phyloP scores from a whole-genome alignment of 306 rosid species.

The Cucumis cinereus region DNA sequence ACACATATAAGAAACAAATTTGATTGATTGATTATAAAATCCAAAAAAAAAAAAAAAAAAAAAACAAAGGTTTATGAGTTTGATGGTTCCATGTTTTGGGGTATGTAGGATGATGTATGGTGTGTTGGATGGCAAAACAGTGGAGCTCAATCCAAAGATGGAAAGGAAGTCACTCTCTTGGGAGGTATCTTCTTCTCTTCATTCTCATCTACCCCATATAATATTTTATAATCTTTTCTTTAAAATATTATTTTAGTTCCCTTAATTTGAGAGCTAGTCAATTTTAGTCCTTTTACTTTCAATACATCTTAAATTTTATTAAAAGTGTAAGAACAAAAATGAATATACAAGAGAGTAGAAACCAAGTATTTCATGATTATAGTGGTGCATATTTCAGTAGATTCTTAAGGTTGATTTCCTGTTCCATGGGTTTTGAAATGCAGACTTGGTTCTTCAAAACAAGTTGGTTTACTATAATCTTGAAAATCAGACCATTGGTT shows the following conservation, averaged over 20 bases:
- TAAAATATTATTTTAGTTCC: too few relatives aligned
- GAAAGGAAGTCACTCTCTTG: conserved; percentile 1
- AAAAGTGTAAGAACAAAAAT: too few relatives aligned
- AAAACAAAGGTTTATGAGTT: background rate
- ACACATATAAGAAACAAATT: too few relatives aligned
- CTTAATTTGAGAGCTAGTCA: too few relatives aligned
- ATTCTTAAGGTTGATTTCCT: background rate
- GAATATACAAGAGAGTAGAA: too few relatives aligned
- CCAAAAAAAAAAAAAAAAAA: background rate
- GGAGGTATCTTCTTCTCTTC: conserved; percentile 6
- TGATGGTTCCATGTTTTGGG: background rate
- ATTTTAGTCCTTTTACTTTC: too few relatives aligned
- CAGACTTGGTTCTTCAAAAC: conserved; percentile 18
- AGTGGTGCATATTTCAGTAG: too few relatives aligned
- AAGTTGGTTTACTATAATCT: conserved; percentile 11
- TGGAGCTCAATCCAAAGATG: conserved; percentile 6
- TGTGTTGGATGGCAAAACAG: conserved; percentile 16
- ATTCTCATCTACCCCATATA: too few relatives aligned
- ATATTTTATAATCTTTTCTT: too few relatives aligned
- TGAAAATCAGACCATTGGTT: conserved; percentile 15
- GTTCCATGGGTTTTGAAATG: background rate
- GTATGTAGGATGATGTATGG: conserved; percentile 9
- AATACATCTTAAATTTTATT: too few relatives aligned
- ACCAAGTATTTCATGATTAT: too few relatives aligned
- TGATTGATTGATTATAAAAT: too few relatives aligned